phyloP scores from a whole-genome alignment of 2,329 filamentous ascomycete species.

The Curvularia verruculosa region DNA sequence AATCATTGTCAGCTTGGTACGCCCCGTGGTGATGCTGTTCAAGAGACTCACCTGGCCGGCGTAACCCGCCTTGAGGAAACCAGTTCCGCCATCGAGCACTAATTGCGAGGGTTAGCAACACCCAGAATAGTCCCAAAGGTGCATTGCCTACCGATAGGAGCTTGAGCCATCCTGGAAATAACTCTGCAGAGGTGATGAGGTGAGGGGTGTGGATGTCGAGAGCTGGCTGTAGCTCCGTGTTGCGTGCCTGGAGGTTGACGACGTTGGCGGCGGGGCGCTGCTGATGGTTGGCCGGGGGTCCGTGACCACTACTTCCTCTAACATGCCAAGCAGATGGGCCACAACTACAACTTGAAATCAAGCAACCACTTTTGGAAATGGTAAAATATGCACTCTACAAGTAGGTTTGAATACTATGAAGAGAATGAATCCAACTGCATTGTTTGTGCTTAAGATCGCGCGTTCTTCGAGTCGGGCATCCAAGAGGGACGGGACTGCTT shows the following conservation, averaged over 20 bases:
- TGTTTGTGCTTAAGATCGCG: background rate
- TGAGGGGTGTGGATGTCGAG: slow-evolving; percentile 14
- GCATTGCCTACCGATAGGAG: slow-evolving; percentile 54
- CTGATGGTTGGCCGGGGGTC: slow-evolving; percentile 26
- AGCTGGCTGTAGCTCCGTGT: slow-evolving; percentile 22
- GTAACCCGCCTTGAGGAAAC: slow-evolving; percentile 99
- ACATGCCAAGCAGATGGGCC: slow-evolving; percentile 22
- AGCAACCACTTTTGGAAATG: background rate
- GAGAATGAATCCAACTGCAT: background rate
- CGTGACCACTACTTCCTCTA: slow-evolving; percentile 32
- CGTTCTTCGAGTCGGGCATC: background rate
- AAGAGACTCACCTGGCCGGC: slow-evolving; percentile 72
- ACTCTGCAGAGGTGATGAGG: slow-evolving; percentile 21
- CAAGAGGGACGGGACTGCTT: background rate
- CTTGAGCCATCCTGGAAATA: slow-evolving; percentile 53
- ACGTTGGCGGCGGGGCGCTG: slow-evolving; percentile 34
- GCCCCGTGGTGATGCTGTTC: background rate
- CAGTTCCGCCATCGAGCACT: slow-evolving; percentile 99
- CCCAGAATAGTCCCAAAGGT: slow-evolving; percentile 8
- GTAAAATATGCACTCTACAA: background rate
- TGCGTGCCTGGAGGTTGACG: slow-evolving; percentile 33
- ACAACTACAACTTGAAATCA: slow-evolving; percentile 7
- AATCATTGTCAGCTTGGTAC: slow-evolving; percentile 12
- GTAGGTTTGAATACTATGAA: background rate
- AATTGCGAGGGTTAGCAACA: slow-evolving; percentile 41